Evolutionary conservation across 2,329 filamentous ascomycete species (phyloP).

Genomic region (Penicillium sp.): DNA sequence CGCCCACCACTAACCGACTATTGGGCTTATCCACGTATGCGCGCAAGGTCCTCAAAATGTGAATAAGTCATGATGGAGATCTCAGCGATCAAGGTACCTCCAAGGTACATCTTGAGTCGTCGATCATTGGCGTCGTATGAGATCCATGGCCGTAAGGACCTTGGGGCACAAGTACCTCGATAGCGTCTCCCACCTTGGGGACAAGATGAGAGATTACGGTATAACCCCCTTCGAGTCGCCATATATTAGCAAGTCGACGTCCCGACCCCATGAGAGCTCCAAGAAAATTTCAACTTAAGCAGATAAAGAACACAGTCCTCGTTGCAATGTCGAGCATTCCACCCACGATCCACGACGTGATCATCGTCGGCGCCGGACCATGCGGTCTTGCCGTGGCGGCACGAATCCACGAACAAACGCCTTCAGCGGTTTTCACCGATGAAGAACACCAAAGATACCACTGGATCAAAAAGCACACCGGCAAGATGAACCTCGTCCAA

Average conservation of each 20-base stretch:
- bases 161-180: slow-evolving; percentile 32
- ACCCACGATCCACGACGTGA: slow-evolving; percentile 48
- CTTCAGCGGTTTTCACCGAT: slow-evolving; percentile 74
- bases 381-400: slow-evolving; percentile 69
- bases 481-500: slow-evolving; percentile 48
- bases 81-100: too few relatives aligned
- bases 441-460: slow-evolving; percentile 76
- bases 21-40: too few relatives aligned
- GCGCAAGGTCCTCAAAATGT: too few relatives aligned
- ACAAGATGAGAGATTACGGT: slow-evolving; percentile 13
- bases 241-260: background rate
- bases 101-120: too few relatives aligned
- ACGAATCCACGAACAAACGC: slow-evolving; percentile 64
- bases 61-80: too few relatives aligned
- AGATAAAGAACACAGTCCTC: too few relatives aligned
- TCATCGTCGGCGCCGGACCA: slow-evolving; percentile 69
- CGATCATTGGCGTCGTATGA: too few relatives aligned
- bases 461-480: slow-evolving; percentile 64
- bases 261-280: background rate
- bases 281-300: background rate
- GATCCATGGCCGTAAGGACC: slow-evolving; percentile 20
- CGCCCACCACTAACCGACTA: too few relatives aligned
- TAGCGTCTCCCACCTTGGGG: slow-evolving; percentile 12
- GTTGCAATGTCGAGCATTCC: background rate
- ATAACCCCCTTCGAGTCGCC: background rate